A percentile compares a stretch with the other conserved stretches of the same genome.
These are phyloP conservation scores for Aspergillus amoenus DNA, from an alignment of 2,329 filamentous ascomycete species.

Conservation along the genomic window DNA sequence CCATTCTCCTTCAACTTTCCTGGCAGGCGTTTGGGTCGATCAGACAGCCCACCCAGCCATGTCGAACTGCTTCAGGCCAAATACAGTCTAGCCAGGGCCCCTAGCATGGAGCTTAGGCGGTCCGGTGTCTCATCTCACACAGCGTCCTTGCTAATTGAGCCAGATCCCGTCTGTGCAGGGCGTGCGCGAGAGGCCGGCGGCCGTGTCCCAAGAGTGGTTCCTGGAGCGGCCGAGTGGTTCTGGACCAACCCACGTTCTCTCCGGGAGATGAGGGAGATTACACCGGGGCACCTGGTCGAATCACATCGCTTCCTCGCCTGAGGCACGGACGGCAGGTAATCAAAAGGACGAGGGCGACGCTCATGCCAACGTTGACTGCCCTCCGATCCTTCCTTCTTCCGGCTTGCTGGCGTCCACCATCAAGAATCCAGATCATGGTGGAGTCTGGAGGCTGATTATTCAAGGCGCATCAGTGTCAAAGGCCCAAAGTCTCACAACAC, in stretches of 20 bases:
- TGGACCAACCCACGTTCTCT: slow-evolving; percentile 20
- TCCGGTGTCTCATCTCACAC: slow-evolving; percentile 1
- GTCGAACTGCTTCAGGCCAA: not conserved
- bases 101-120: not conserved
- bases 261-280: slow-evolving; percentile 18
- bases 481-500: not conserved
- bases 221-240: slow-evolving; percentile 11
- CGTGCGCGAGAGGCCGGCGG: slow-evolving; percentile 4
- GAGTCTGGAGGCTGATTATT: slow-evolving; percentile 5
- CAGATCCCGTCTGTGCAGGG: not conserved
- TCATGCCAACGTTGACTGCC: not conserved
- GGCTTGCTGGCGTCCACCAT: not conserved
- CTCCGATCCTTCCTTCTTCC: slow-evolving; percentile 5
- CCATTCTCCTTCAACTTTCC: not conserved
- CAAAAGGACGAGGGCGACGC: not conserved
- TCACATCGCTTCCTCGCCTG: slow-evolving; percentile 11
- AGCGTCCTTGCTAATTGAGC: not conserved
- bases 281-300: slow-evolving; percentile 10
- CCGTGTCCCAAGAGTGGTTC: slow-evolving; percentile 7
- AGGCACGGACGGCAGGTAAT: slow-evolving; percentile 14
- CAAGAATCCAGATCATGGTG: not conserved
- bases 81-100: not conserved
- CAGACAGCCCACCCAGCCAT: not conserved
- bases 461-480: not conserved
- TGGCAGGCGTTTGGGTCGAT: not conserved